Percentiles rank a stretch among this genome's conserved stretches.
Conservation (phyloP, 2,329 filamentous ascomycete species). For the Paraphaeosphaeria sporulosa region DNA sequence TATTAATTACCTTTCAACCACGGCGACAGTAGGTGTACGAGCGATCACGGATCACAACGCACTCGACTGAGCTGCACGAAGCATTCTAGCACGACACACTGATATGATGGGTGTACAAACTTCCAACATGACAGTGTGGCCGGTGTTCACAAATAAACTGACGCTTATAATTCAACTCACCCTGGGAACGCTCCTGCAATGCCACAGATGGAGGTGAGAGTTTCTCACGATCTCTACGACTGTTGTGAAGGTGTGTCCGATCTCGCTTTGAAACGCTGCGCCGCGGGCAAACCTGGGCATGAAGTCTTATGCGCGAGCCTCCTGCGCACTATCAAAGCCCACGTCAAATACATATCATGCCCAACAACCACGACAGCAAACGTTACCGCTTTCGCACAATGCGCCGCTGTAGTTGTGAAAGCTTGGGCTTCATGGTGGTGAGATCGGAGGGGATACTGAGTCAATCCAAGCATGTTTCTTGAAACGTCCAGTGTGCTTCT, state of each 20-base stretch:
- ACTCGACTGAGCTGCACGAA: too few species aligned
- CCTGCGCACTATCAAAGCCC: conserved; percentile 2
- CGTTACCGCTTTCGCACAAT: conserved; percentile 1
- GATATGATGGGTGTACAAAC: too few species aligned
- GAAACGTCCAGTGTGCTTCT: conserved; percentile 6
- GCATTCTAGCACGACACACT: too few species aligned
- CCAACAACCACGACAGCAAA: neutral
- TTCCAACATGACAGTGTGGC: too few species aligned
- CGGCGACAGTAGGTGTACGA: neutral
- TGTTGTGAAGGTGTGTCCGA: neutral
- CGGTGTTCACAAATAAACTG: neutral
- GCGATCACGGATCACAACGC: neutral
- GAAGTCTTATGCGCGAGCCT: conserved; percentile 10
- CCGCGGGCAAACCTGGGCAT: conserved; percentile 1
- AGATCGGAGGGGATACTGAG: neutral
- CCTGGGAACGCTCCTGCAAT: neutral
- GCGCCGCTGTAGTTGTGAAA: neutral
- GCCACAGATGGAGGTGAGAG: neutral
- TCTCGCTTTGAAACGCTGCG: neutral
- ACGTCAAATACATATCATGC: neutral
- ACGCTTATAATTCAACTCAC: neutral
- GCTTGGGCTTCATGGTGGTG: conserved; percentile 7
- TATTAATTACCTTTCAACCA: neutral
- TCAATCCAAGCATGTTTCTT: neutral
- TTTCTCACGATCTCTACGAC: neutral